Percentiles rank a stretch among this genome's conserved stretches.
These are phyloP conservation scores for Aspergillus ruber DNA, from an alignment of 2,329 filamentous ascomycete species.

Conservation along the genomic window DNA sequence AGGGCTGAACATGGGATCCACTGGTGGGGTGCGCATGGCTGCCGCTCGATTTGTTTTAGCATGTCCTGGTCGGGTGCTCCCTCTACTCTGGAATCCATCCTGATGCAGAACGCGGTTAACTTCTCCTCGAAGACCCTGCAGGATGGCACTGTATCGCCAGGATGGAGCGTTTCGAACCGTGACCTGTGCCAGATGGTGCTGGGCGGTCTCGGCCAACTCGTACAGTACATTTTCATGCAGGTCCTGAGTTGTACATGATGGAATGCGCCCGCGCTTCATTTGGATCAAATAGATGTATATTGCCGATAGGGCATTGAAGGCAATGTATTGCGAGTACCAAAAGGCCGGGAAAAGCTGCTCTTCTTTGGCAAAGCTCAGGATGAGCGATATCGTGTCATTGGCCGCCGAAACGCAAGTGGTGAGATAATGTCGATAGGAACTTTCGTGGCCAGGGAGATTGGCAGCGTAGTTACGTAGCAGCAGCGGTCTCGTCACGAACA, in stretches of 20 bases:
- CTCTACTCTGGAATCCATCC: neutral
- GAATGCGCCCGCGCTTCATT: conserved; percentile 12
- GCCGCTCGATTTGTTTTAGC: neutral
- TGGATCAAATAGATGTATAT: conserved; percentile 17
- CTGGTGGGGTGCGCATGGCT: neutral
- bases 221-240: conserved; percentile 11
- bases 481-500: conserved; percentile 15
- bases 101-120: conserved; percentile 3
- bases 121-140: conserved; percentile 14
- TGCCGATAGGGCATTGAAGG: conserved; percentile 18
- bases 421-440: conserved; percentile 8
- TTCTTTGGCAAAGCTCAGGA: conserved; percentile 15
- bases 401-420: conserved; percentile 11
- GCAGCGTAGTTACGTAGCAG: conserved; percentile 14
- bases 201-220: conserved; percentile 10
- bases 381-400: conserved; percentile 12
- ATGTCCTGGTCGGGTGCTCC: neutral
- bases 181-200: conserved; percentile 12
- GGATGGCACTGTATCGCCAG: conserved; percentile 14
- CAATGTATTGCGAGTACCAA: conserved; percentile 20
- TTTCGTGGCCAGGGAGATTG: conserved; percentile 12
- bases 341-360: conserved; percentile 17
- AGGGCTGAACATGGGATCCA: neutral
- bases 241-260: neutral
- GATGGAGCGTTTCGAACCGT: conserved; percentile 14